Evolutionary conservation across 495 filamentous ascomycete species (phyloP), one percentile per base, ranked within the genome.

Genomic region (Hypoxylon lienhwacheense): DNA sequence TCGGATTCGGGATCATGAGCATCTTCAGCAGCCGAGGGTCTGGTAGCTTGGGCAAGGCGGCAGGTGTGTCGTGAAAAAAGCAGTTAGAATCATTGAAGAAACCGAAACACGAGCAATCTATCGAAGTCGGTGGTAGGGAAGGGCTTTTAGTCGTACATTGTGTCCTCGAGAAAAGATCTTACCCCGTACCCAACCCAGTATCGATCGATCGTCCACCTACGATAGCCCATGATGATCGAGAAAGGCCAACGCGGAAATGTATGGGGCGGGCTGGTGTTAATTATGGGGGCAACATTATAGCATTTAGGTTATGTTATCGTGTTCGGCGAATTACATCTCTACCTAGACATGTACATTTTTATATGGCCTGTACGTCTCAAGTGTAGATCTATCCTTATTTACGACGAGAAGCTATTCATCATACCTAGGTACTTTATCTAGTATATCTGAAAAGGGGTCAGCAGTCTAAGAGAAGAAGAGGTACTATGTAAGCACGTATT

Each of bases 1-100:
- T 86, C 12, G 88, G 88, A 4, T 93, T 93, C 73, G 89, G 89
- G 1, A 88, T 90, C 58, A 91, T 91, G 84, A 80, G 81, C 26
- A 87, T 90, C 52, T 90, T 90, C 69, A 83, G 79, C 62, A 81
- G 77, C 54, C 74, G 82, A 44, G 84, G 84, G 20, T 81, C 72
- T 4, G 81, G 81, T 41, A 53, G 47, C 25, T 48, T 74, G 31
- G 71, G 52, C 19, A 73, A 70, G 51, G 69, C 61, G 2, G 64
- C 64, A 39, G 58, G 67, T 2, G 54, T 63, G 32, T 65, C 66
- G 25, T 68, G 51, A 59, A 57, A 37, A n/a, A 3, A 7, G 11
- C 6, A 21, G 29, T 35, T 6, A 15, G 31, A 19, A 2, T 34
- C 8, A 15, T 36, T 29, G n/a, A 26, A 19, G 11, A 47, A 20